Conservation (phyloP, 129 eudicot species). For the Apium graveolens region DNA sequence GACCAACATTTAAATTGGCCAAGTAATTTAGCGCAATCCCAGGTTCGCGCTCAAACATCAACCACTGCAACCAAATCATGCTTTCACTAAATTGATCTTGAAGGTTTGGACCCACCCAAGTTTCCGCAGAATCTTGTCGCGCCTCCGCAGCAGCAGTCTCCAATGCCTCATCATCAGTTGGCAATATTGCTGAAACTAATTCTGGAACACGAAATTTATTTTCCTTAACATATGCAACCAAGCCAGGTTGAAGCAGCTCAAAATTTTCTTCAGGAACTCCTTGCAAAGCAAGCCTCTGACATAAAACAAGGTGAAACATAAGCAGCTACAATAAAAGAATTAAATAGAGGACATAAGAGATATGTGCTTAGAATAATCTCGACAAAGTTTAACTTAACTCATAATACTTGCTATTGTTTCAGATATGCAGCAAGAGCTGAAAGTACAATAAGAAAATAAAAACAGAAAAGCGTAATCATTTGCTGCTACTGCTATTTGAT, state of each 20-base stretch:
- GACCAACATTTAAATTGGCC: constrained; percentile 42
- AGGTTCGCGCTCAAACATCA: constrained; percentile 90
- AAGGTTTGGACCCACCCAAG: constrained; percentile 16
- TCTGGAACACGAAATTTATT: constrained; percentile 32
- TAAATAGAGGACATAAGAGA: neutral
- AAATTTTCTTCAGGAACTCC: constrained; percentile 60
- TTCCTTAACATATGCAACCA: constrained; percentile 44
- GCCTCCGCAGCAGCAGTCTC: constrained; percentile 31
- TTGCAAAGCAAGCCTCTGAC: constrained; percentile 60
- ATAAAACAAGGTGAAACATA: constrained; percentile 1
- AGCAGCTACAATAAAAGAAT: neutral
- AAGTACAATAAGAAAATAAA: neutral
- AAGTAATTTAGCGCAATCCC: constrained; percentile 35
- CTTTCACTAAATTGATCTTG: constrained; percentile 55
- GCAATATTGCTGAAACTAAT: constrained; percentile 55
- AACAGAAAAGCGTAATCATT: neutral
- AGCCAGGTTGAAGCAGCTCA: constrained; percentile 45
- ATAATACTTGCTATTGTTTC: neutral
- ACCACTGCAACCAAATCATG: constrained; percentile 89
- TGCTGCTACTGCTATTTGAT: neutral
- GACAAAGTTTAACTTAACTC: neutral
- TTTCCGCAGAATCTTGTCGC: constrained; percentile 24
- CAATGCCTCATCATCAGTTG: constrained; percentile 49
- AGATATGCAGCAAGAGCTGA: neutral
- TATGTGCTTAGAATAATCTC: neutral